Percentiles rank a stretch among this genome's conserved stretches.
Evolutionary conservation across 805 yeast species (phyloP).

Genomic region (Starmerella powellii): DNA sequence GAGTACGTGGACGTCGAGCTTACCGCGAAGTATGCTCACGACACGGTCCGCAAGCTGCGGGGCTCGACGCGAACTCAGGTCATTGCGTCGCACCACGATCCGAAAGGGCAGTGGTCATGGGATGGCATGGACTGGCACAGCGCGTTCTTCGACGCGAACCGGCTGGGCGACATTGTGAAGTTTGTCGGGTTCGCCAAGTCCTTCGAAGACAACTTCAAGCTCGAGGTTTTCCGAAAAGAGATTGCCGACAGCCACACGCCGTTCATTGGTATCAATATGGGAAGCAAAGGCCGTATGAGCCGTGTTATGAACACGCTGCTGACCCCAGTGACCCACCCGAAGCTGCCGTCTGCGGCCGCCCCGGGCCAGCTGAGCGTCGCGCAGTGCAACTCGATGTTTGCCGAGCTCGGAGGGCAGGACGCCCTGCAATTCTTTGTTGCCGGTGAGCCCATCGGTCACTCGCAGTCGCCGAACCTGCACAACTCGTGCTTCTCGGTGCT

Average conservation of each 20-base stretch:
- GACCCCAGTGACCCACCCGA: constrained; percentile 73
- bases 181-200: constrained; percentile 66
- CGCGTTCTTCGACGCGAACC: constrained; percentile 53
- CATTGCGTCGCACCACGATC: constrained; percentile 76
- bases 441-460: constrained; percentile 74
- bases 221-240: constrained; percentile 54
- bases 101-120: constrained; percentile 54
- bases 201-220: constrained; percentile 53
- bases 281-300: constrained; percentile 62
- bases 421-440: constrained; percentile 55
- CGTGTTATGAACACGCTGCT: constrained; percentile 60
- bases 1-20: constrained; percentile 74
- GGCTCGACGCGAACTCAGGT: constrained; percentile 51
- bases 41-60: constrained; percentile 38
- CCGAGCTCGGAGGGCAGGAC: constrained; percentile 51
- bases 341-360: constrained; percentile 60
- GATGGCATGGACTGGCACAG: constrained; percentile 58
- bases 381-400: constrained; percentile 47
- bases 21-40: constrained; percentile 39
- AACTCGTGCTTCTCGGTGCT: constrained; percentile 62
- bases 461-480: constrained; percentile 82
- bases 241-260: constrained; percentile 42
- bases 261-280: constrained; percentile 74
- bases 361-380: constrained; percentile 64
- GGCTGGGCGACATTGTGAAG: constrained; percentile 61